phyloP scores from a whole-genome alignment of 768 basidiomycete genomes.

The Leucogyrophana mollusca region DNA sequence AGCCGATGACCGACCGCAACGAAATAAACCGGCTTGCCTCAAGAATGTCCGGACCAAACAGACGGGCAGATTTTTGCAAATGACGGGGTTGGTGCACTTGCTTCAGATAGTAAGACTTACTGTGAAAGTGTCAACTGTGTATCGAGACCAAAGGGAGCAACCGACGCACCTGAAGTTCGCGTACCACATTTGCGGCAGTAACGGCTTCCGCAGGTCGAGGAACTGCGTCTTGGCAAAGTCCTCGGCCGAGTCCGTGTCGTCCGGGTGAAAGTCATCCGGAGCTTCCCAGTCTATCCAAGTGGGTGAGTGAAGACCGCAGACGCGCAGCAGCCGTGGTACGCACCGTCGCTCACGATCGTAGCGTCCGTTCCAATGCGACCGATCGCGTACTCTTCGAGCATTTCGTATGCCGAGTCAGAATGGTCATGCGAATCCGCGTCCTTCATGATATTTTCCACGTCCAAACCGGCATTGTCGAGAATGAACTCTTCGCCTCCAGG shows the following conservation, averaged over 20 bases:
- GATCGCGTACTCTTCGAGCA: slow-evolving; percentile 85
- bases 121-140: slow-evolving; percentile 25
- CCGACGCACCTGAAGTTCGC: slow-evolving; percentile 74
- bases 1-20: not conserved
- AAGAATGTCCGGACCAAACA: slow-evolving; percentile 80
- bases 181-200: slow-evolving; percentile 85
- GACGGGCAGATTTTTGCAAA: slow-evolving; percentile 74
- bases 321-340: slow-evolving; percentile 23
- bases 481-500: slow-evolving; percentile 95
- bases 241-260: slow-evolving; percentile 75
- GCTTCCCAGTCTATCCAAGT: slow-evolving; percentile 76
- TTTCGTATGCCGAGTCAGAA: slow-evolving; percentile 86
- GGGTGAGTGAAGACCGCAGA: slow-evolving; percentile 7
- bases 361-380: slow-evolving; percentile 80
- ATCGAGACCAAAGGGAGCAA: not conserved
- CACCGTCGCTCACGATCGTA: slow-evolving; percentile 76
- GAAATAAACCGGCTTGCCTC: slow-evolving; percentile 51
- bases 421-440: slow-evolving; percentile 83
- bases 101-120: slow-evolving; percentile 92
- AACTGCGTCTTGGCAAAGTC: slow-evolving; percentile 92
- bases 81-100: slow-evolving; percentile 98
- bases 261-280: slow-evolving; percentile 86
- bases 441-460: slow-evolving; percentile 79
- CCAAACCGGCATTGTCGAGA: slow-evolving; percentile 78
- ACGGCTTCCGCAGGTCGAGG: slow-evolving; percentile 82